These are phyloP conservation scores for Eucalyptus tenuipes DNA, from an alignment of 345 rosid genomes.

Conservation along the genomic window DNA sequence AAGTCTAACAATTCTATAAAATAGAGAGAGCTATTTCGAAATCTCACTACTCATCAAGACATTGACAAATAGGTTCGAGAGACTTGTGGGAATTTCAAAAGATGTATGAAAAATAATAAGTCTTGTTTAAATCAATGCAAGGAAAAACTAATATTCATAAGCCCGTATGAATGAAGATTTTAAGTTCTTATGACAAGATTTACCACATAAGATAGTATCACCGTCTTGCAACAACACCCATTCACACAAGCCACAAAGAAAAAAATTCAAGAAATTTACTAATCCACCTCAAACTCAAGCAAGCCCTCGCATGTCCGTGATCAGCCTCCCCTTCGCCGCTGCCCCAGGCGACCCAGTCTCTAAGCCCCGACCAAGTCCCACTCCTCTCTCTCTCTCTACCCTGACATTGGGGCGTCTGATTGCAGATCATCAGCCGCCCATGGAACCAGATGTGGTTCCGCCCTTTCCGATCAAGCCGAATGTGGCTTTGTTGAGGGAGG, in stretches of 20 bases:
- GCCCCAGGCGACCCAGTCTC: neutral
- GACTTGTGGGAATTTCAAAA: neutral
- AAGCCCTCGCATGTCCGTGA: neutral
- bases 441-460: neutral
- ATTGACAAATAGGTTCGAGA: neutral
- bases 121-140: neutral
- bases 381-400: neutral
- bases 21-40: too few species aligned
- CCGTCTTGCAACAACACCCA: too few species aligned
- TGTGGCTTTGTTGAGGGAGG: neutral
- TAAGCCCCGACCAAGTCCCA: neutral
- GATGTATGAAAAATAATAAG: neutral
- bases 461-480: neutral
- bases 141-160: neutral
- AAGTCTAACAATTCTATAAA: neutral
- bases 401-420: neutral
- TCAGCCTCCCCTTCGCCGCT: neutral
- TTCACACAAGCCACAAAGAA: neutral
- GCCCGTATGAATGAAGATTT: neutral
- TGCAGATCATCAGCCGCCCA: neutral
- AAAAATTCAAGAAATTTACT: neutral
- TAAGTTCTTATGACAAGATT: neutral
- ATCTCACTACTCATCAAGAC: neutral
- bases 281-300: neutral
- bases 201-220: neutral